Base-by-base conservation (phyloP, 1,284 basidiomycete genomes). In the Fomitopsis betulina region DNA sequence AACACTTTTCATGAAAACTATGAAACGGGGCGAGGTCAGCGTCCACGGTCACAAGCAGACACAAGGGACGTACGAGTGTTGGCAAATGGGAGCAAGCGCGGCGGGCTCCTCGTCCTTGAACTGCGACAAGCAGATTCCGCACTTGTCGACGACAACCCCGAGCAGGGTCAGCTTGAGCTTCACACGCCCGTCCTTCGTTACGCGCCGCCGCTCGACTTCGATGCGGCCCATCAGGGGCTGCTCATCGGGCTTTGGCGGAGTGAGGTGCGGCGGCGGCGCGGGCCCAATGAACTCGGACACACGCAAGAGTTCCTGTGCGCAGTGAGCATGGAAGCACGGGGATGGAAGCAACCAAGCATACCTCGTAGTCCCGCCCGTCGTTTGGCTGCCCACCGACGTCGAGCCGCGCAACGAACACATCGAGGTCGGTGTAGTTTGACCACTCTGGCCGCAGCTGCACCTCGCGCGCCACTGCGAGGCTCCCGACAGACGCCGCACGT, bases 41-140 rank as follows among this genome's bases (percentile, higher is more conserved):
- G 6, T 39, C 32, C 1, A 8, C 2, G 17, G 5, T 2, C 37
- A 32, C 15, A 35, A 23, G 17, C 42, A 35, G 19, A 39, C 15
- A 49, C 58, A 53, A 43, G 19, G 51, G 2, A 79, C 81, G 69
- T 59, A 89, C 72, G 81, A 76, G 74, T 95, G 93, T 62, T 78
- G 77, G 71, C 93, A 95, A n/a, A 69, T 72, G 17, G 81, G 81
- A 2, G 85, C 79, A 66, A 91, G 69, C 53, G 82, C 82, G 13
- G 78, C 80, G 59, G 76, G 75, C 58, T 88, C 81, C 6, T 75
- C 80, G 13, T 80, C 79, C 67, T 79, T 84, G 75, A 93, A 95
- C 74, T 91, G 89, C 53, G 78, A 79, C 64, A 91, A 73, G 70
- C 93, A 95, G 52, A 94, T 87, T 27, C 85, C 83, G 67, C 93